Conservation (phyloP, 2,329 filamentous ascomycete genomes). For the Daldinia sp. region DNA sequence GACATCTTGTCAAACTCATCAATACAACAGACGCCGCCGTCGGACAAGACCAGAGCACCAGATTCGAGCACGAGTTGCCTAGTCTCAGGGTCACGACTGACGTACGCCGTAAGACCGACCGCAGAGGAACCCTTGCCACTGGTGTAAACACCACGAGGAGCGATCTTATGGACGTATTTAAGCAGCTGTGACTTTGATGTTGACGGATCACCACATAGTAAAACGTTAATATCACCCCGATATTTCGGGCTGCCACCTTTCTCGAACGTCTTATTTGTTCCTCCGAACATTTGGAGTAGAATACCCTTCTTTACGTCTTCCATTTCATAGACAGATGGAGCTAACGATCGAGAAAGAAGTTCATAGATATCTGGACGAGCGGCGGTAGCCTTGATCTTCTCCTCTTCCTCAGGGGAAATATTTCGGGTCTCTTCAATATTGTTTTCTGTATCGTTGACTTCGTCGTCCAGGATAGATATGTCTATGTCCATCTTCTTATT, state of each 20-base stretch:
- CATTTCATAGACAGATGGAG: slow-evolving; percentile 96
- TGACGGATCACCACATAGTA: slow-evolving; percentile 96
- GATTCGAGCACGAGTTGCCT: slow-evolving; percentile 84
- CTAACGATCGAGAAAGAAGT: slow-evolving; percentile 87
- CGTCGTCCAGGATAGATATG: slow-evolving; percentile 85
- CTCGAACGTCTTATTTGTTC: slow-evolving; percentile 97
- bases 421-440: slow-evolving; percentile 86
- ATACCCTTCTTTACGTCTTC: slow-evolving; percentile 99
- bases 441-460: slow-evolving; percentile 77
- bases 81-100: slow-evolving; percentile 83
- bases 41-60: slow-evolving; percentile 81
- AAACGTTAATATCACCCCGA: slow-evolving; percentile 95
- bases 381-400: slow-evolving; percentile 85
- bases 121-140: slow-evolving; percentile 85
- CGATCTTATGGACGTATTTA: slow-evolving; percentile 96
- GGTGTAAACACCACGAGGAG: slow-evolving; percentile 86
- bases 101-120: slow-evolving; percentile 83
- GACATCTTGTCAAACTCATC: slow-evolving; percentile 92
- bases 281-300: slow-evolving; percentile 93
- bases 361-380: slow-evolving; percentile 91
- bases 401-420: slow-evolving; percentile 86
- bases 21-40: slow-evolving; percentile 86
- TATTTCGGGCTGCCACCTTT: slow-evolving; percentile 97
- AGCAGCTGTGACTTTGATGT: slow-evolving; percentile 96
- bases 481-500: slow-evolving; percentile 95